Evolutionary conservation across 2,329 filamentous ascomycete genomes (phyloP), one percentile per base, ranked within the genome.

Genomic region (Stachybotrys chlorohalonatus): DNA sequence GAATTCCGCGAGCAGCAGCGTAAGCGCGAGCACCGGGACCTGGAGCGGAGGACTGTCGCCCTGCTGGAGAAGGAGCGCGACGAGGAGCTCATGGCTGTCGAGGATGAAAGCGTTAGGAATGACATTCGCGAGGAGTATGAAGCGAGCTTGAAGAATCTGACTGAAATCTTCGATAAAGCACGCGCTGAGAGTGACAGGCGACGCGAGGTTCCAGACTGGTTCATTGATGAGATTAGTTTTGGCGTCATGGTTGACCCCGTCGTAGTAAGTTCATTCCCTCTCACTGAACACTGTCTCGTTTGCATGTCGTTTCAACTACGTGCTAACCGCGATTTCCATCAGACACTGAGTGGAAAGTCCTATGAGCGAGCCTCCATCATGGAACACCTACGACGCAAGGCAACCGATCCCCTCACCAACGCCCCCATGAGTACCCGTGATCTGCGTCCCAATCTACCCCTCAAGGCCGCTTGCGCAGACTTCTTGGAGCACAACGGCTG

Each of bases 401-500:
- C 79, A 1, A 87, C 82, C 13, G 94, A 99, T 68, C 94, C 94
- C 0, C 70, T 97, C 42, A 96, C 93, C 1, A 79, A 93, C 47
- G 86, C 91, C 58, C 83, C 87, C 0, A 77, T 96, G 51, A 72
- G 72, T 0, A 75, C 83, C 1, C 73, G 77, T 1, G 90, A 96
- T 49, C 70, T 97, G 53, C 78, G 91, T 47, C 87, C 90, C 0
- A 97, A 97, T 67, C 77, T 95, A 49, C 87, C 81, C 1, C 75
- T 97, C 55, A 90, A 86, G 68, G 81, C 89, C 53, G 93, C 90
- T 0, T 95, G 90, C 65, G 84, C 89, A 49, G 89, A 94, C 61
- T 97, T 95, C 63, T 74, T 96, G 56, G 80, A 88, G 31, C 76
- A 89, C 61, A 96, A 96, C 63, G 92, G 90, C 9, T 96, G 94